Percentiles rank a stretch among this genome's conserved stretches.
Conservation (phyloP, 169 alveolate genomes). For the Cryptosporidium baileyi region DNA sequence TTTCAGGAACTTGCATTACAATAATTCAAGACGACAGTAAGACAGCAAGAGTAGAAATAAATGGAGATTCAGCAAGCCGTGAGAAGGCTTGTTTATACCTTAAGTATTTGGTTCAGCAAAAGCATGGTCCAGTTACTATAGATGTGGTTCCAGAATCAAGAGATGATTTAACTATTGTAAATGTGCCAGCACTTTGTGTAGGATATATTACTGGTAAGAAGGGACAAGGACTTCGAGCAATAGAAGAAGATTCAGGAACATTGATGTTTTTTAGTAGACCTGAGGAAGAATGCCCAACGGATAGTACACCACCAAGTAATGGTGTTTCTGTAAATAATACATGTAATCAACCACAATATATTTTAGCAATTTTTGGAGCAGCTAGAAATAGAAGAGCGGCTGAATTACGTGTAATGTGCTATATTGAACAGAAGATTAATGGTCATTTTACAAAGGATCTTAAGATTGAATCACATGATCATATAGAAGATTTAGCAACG, state of each 20-base stretch:
- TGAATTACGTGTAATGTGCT: constrained; percentile 61
- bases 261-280: constrained; percentile 75
- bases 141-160: constrained; percentile 71
- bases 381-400: constrained; percentile 67
- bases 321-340: not conserved
- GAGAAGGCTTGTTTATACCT: constrained; percentile 75
- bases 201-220: constrained; percentile 78
- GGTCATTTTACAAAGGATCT: constrained; percentile 62
- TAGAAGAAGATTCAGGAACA: constrained; percentile 78
- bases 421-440: constrained; percentile 53
- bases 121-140: constrained; percentile 77
- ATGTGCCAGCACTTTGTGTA: constrained; percentile 73
- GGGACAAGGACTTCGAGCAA: constrained; percentile 74
- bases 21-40: constrained; percentile 65
- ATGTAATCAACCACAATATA: not conserved
- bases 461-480: constrained; percentile 22
- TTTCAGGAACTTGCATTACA: constrained; percentile 64
- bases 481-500: constrained; percentile 39
- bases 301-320: not conserved
- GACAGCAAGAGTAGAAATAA: constrained; percentile 73
- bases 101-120: constrained; percentile 75
- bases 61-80: constrained; percentile 70
- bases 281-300: constrained; percentile 16
- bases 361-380: constrained; percentile 58
- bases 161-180: constrained; percentile 73